Conservation (phyloP, 805 yeast genomes). For the Saccharomycopsis oosterbeekiorum region DNA sequence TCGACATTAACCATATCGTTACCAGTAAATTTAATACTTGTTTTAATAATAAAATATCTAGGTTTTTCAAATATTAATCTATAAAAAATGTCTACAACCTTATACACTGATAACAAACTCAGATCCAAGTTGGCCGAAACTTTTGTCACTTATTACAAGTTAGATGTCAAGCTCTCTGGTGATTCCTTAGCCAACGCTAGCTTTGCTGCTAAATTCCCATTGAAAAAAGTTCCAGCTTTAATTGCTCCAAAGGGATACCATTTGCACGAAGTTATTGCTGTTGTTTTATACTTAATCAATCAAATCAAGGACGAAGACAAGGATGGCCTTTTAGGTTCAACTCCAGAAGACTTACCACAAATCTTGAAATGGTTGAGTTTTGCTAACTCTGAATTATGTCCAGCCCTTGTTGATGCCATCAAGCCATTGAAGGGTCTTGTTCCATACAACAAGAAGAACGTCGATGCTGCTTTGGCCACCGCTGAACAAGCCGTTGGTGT, state of each 20-base stretch:
- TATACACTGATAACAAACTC: slow-evolving; percentile 5
- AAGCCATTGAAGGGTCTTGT: slow-evolving; percentile 29
- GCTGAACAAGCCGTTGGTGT: slow-evolving; percentile 5
- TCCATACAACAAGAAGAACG: slow-evolving; percentile 11
- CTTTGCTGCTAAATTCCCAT: slow-evolving; percentile 10
- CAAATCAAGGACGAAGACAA: slow-evolving; percentile 1
- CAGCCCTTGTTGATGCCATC: slow-evolving; percentile 37
- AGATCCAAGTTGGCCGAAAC: slow-evolving; percentile 7
- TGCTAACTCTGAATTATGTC: slow-evolving; percentile 8
- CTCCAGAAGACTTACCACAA: slow-evolving; percentile 16
- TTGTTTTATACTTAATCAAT: slow-evolving; percentile 10
- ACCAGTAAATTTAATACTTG: too few species aligned
- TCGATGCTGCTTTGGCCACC: slow-evolving; percentile 2
- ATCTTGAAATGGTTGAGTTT: slow-evolving; percentile 14
- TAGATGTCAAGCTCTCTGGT: slow-evolving; percentile 7
- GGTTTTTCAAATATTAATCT: slow-evolving; percentile 19
- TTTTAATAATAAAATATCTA: too few species aligned
- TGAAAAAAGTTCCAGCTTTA: slow-evolving; percentile 13
- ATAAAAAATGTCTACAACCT: slow-evolving; percentile 4
- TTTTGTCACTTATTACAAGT: slow-evolving; percentile 7
- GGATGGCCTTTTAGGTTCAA: slow-evolving; percentile 12
- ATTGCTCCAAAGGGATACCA: slow-evolving; percentile 7
- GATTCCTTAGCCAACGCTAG: slow-evolving; percentile 57
- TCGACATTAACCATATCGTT: too few species aligned
- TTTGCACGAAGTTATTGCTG: slow-evolving; percentile 15